Base-by-base conservation (phyloP, 495 filamentous ascomycete species). In the Jackrogersella multiformis region DNA sequence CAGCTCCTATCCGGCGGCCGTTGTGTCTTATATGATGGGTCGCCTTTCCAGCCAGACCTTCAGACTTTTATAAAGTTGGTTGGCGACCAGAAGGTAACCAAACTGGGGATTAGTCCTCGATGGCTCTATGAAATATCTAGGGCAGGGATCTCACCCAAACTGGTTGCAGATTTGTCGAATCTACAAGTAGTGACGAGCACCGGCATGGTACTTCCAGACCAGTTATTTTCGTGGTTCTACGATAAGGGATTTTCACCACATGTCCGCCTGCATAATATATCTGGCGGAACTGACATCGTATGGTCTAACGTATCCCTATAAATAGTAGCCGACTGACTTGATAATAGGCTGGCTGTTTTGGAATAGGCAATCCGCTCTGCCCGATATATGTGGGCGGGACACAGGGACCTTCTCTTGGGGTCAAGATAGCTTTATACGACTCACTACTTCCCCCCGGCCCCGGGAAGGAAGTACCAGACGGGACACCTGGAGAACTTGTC, bases 161-260 rank as follows among this genome's bases (percentile, higher is more conserved):
- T 87, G 21, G 78, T 89, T 8, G 79, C 82, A 18, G 88, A 93
- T 60, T 78, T 93, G 10, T 85, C 81, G 5, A 74, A 65, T 41
- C 79, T 94, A 23, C 75, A 77, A 21, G 70, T 78, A 13, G 90
- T 93, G 15, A 86, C 83, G 8, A 85, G 82, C 57, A 94, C 91
- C 4, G 91, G 90, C 10, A 93, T 93, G 91, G 90, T 93, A 0
- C 82, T 93, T 7, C 84, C 88, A 6, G 84, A 91, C 42, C 81
- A 86, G 34, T 79, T 91, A 36, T 92, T 92, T 72, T 85, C 90
- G 57, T 94, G 90, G 90, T 92, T 93, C 81, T 93, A 93, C 76
- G 90, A 93, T 74, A 72, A 74, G n/a, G 91, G 82, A 10, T 94
- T 94, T 75, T 90, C 90, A 0, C 26, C 81, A 1, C 74, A 78